Percentiles rank a stretch among this genome's conserved stretches.
These are phyloP conservation scores for Lunularia cruciata DNA, from an alignment of 225 moss, liverwort and hornwort species.

Conservation along the genomic window DNA sequence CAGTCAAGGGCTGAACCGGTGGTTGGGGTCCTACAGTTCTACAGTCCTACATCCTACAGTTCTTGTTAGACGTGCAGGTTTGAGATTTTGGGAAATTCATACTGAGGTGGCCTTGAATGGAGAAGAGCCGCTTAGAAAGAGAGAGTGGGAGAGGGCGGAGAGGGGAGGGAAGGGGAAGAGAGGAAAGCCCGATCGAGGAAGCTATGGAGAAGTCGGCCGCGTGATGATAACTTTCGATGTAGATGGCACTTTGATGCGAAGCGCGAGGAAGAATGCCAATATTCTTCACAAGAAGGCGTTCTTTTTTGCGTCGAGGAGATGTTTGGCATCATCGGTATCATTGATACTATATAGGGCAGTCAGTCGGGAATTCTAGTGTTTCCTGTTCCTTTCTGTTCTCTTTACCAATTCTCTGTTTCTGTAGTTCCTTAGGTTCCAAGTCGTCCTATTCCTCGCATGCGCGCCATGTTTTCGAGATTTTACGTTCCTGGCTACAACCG, in stretches of 20 bases:
- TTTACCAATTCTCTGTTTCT: no score
- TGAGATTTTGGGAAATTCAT: neutral
- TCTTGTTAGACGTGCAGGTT: neutral
- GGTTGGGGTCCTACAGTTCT: neutral
- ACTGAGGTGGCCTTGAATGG: neutral
- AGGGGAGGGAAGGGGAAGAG: no score
- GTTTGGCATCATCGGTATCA: slow-evolving; percentile 68
- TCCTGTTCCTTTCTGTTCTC: no score
- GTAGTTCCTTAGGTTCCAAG: no score
- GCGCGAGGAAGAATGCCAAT: slow-evolving; percentile 69
- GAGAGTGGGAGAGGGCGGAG: neutral
- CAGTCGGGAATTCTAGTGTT: neutral
- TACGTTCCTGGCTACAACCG: no score
- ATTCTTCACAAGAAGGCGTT: slow-evolving; percentile 88
- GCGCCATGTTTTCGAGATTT: no score
- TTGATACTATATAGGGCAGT: slow-evolving; percentile 71
- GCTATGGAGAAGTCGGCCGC: no score
- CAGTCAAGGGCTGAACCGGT: neutral
- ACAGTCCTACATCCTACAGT: no score
- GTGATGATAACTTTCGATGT: slow-evolving; percentile 90
- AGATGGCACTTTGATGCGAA: slow-evolving; percentile 87
- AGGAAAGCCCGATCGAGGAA: slow-evolving; percentile 9
- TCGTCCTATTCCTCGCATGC: no score
- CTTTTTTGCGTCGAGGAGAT: slow-evolving; percentile 77
- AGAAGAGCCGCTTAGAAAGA: neutral